Conservation (phyloP, 179 eudicot species). For the Corrigiola litoralis region DNA sequence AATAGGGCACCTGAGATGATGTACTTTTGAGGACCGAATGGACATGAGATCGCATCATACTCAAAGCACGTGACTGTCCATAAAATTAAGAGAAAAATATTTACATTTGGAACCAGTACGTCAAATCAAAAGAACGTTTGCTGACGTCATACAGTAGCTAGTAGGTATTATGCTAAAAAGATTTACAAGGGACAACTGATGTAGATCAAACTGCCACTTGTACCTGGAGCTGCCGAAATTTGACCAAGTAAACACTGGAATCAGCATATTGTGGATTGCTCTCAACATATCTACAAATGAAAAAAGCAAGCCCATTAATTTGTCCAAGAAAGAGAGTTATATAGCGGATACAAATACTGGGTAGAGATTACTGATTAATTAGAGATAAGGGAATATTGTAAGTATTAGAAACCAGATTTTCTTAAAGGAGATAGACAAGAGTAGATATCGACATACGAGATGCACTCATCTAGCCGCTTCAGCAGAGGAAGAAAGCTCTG, state of each 20-base stretch:
- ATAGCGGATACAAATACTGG: conserved; percentile 2
- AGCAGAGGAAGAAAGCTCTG: conserved; percentile 80
- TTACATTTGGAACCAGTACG: neutral
- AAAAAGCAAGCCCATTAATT: conserved; percentile 9
- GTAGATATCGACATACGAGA: conserved; percentile 54
- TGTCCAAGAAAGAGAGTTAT: neutral
- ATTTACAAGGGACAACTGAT: neutral
- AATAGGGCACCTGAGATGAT: conserved; percentile 68
- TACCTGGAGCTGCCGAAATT: conserved; percentile 97
- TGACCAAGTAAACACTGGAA: conserved; percentile 89
- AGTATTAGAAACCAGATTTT: neutral
- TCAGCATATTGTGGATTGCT: conserved; percentile 97
- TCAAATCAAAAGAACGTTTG: neutral
- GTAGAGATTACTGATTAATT: too few relatives aligned
- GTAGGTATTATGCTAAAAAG: neutral
- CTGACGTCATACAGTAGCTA: neutral
- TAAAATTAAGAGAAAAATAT: conserved; percentile 11
- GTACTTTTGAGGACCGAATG: conserved; percentile 80
- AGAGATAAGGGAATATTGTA: too few relatives aligned
- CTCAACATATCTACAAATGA: conserved; percentile 69
- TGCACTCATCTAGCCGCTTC: conserved; percentile 91
- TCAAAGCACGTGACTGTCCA: conserved; percentile 89
- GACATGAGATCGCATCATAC: conserved; percentile 81
- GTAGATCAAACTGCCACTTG: conserved; percentile 1
- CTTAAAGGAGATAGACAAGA: conserved; percentile 2